Evolutionary conservation across 306 rosid species (phyloP).

Genomic region (Rosa persica): DNA sequence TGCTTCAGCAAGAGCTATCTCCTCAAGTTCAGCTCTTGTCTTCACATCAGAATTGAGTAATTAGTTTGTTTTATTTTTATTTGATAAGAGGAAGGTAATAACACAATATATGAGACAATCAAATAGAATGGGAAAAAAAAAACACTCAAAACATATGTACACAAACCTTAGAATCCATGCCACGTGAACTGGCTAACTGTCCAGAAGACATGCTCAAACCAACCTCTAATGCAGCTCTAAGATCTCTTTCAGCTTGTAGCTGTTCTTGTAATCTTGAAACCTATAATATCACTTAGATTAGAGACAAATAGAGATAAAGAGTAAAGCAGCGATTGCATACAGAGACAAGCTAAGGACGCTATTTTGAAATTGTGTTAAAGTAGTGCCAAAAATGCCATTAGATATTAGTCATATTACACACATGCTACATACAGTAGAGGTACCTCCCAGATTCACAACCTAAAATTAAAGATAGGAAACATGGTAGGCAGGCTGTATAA

Average conservation of each 20-base stretch:
- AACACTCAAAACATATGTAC: constrained; percentile 1
- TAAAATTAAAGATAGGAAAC: not conserved
- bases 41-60: constrained; percentile 40
- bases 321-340: not conserved
- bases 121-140: constrained; percentile 7
- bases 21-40: constrained; percentile 99
- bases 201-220: constrained; percentile 99
- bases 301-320: not conserved
- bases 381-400: not conserved
- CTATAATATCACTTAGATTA: constrained; percentile 45
- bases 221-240: constrained; percentile 97
- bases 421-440: not conserved
- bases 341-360: not conserved
- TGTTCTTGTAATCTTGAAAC: constrained; percentile 99
- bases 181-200: constrained; percentile 75
- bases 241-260: constrained; percentile 99
- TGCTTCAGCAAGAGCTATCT: constrained; percentile 99
- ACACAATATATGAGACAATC: constrained; percentile 13
- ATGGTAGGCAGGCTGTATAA: not conserved
- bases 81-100: not conserved
- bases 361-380: not conserved
- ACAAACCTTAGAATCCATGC: constrained; percentile 95
- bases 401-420: not conserved
- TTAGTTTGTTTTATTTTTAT: not conserved
- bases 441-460: constrained; percentile 4